A percentile compares a stretch with the other conserved stretches of the same genome.
Evolutionary conservation across 2,329 filamentous ascomycete genomes (phyloP).

Genomic region (Scopulariopsis brevicaulis): DNA sequence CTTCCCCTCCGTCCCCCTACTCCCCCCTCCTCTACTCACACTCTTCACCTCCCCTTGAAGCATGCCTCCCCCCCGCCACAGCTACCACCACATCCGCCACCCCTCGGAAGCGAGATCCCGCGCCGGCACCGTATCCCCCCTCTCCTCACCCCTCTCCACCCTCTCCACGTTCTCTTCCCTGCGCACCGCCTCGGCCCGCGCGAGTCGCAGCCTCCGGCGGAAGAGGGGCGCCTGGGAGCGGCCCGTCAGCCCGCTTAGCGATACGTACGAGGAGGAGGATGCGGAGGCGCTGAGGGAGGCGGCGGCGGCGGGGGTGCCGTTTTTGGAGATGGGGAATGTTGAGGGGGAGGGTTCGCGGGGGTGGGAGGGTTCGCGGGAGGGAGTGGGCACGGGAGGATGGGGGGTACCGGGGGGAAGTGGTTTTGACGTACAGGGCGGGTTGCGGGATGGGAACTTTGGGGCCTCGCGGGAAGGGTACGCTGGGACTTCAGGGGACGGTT

Average conservation of each 20-base stretch:
- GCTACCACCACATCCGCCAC: background rate
- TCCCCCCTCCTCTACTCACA: background rate
- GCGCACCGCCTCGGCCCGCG: background rate
- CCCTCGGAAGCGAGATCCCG: background rate
- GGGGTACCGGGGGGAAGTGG: background rate
- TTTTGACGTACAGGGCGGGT: background rate
- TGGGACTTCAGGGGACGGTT: too few species aligned
- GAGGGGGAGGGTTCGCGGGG: background rate
- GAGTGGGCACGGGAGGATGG: background rate
- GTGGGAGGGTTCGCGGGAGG: background rate
- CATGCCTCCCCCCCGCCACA: background rate
- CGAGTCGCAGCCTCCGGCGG: background rate
- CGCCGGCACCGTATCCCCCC: background rate
- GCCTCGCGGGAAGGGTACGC: too few species aligned
- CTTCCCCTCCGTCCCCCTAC: background rate
- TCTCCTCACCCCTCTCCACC: background rate
- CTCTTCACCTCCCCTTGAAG: background rate
- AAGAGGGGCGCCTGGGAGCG: background rate
- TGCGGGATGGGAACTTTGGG: too few species aligned
- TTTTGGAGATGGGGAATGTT: background rate
- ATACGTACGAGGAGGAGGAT: background rate
- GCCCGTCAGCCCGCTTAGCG: background rate
- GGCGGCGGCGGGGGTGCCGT: constrained; percentile 4
- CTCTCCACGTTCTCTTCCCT: background rate
- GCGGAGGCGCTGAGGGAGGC: background rate